phyloP scores from a whole-genome alignment of 306 rosid genomes.

The Calophaca sinica region DNA sequence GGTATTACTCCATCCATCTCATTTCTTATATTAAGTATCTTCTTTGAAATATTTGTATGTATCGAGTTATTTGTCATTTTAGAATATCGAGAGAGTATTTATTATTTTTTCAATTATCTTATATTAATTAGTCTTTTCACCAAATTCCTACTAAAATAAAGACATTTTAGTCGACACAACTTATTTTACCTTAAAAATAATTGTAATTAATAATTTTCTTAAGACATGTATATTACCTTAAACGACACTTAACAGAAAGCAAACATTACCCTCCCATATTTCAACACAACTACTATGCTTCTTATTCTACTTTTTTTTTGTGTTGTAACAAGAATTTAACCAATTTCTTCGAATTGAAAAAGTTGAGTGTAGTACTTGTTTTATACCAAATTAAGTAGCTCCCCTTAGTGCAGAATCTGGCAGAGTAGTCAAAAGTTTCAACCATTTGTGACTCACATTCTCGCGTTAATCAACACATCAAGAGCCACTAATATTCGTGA shows the following conservation, averaged over 20 bases:
- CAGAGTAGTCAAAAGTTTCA: conserved; percentile 58
- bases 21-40: too few species aligned
- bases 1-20: too few species aligned
- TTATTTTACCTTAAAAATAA: too few species aligned
- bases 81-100: too few species aligned
- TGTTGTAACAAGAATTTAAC: background rate
- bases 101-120: too few species aligned
- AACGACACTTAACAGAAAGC: background rate
- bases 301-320: background rate
- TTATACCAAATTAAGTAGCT: conserved; percentile 34
- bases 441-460: conserved; percentile 40
- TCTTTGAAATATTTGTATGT: too few species aligned
- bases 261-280: background rate
- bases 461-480: background rate
- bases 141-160: too few species aligned
- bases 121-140: too few species aligned
- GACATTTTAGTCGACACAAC: too few species aligned
- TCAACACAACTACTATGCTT: background rate
- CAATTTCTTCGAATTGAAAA: conserved; percentile 4
- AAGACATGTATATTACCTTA: too few species aligned
- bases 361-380: conserved; percentile 29
- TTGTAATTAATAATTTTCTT: too few species aligned
- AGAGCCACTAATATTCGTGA: conserved; percentile 34
- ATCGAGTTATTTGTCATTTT: too few species aligned
- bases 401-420: conserved; percentile 48